Base-by-base conservation (phyloP, 768 basidiomycete genomes). In the Leccinellum albellum region DNA sequence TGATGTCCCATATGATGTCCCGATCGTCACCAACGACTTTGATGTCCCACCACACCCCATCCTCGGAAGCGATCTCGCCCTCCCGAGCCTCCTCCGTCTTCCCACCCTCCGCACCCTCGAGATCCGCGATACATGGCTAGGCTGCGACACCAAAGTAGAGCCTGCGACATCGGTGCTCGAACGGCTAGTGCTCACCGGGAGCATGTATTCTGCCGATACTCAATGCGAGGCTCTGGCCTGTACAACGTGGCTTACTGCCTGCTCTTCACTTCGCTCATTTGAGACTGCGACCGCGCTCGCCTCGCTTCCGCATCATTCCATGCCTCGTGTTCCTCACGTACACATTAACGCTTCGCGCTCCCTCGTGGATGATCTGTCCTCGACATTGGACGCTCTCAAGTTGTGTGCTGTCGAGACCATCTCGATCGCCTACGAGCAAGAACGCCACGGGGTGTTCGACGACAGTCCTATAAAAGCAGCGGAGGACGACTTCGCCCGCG, bases 91-190 rank as follows among this genome's bases (percentile, higher is more conserved):
- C 53, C 78, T 90, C 50, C 79, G 79, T 61, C 77, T 90, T 48
- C 79, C 85, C 7, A 76, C 81, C 46, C 82, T 90, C 37, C 78
- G 75, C 28, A 79, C 78, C 60, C 84, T 90, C 61, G 77, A 78
- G 44, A 82, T 90, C 63, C 80, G 79, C 55, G 87, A 88, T 66
- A 88, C 86, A 0, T 88, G 88, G 71, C 78, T 90, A 55, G 87
- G 86, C 15, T 68, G 70, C 31, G 70, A 71, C 54, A 51, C 68
- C 28, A 60, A 62, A 28, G 53, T 70, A 47, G 64, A 61, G 3
- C 35, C 60, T 10, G 17, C 55, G 0, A 28, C 54, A 0, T 45
- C 63, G 1, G 20, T 54, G 4, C 10, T 71, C 5, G 51, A 73
- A 12, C 63, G 50, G 12, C 59, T 71, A 29, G 56, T 70, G 0